These are phyloP conservation scores for Hypoxylon fragiforme DNA, from an alignment of 495 filamentous ascomycete genomes.

Conservation along the genomic window DNA sequence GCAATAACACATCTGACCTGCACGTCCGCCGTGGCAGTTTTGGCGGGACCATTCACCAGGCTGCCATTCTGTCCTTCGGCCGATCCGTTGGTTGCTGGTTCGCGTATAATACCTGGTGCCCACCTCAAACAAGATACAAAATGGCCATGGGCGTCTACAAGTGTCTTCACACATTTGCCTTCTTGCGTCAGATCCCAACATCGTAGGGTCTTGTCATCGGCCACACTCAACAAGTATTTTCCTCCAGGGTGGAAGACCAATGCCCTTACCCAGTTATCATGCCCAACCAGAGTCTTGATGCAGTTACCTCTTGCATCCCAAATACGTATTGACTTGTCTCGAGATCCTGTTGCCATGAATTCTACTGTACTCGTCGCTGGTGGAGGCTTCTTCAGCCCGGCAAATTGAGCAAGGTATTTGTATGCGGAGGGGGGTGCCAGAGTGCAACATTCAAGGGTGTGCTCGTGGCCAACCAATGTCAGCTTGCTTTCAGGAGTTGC, in stretches of 20 bases:
- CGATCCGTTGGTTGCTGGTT: conserved; percentile 55
- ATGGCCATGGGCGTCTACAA: conserved; percentile 78
- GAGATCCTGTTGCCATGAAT: conserved; percentile 85
- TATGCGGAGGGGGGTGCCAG: conserved; percentile 85
- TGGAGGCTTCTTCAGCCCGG: conserved; percentile 82
- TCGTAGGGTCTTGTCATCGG: conserved; percentile 89
- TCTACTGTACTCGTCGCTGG: conserved; percentile 74
- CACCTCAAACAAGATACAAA: conserved; percentile 89
- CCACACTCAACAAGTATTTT: conserved; percentile 83
- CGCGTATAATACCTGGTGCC: conserved; percentile 78
- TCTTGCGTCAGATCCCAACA: conserved; percentile 97
- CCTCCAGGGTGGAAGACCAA: conserved; percentile 92
- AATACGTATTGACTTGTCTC: conserved; percentile 89
- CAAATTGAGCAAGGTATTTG: conserved; percentile 71
- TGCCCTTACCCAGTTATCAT: conserved; percentile 94
- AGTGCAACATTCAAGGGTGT: conserved; percentile 84
- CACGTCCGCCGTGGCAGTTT: conserved; percentile 46
- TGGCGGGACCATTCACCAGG: conserved; percentile 30
- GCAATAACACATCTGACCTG: conserved; percentile 65
- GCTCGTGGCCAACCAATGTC: conserved; percentile 86
- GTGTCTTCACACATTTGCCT: conserved; percentile 81
- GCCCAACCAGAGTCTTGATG: conserved; percentile 85
- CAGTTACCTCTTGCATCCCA: conserved; percentile 87
- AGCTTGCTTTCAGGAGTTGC: conserved; percentile 73
- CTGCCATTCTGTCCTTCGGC: conserved; percentile 47